These are phyloP conservation scores for Angomonas deanei DNA, from an alignment of 208 protist species.

Conservation along the genomic window DNA sequence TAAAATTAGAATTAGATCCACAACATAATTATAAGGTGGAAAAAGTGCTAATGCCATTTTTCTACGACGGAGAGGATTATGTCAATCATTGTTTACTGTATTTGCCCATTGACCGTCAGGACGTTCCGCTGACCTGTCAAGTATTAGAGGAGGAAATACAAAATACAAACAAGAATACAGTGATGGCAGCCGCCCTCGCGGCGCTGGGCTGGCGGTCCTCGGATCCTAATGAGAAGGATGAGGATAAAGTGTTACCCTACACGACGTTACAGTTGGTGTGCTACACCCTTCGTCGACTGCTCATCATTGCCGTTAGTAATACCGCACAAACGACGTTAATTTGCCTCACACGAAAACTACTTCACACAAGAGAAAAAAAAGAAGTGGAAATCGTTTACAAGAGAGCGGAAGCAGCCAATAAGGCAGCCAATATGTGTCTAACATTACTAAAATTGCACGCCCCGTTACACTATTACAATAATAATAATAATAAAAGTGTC, in stretches of 20 bases:
- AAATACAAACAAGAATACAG: neutral
- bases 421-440: neutral
- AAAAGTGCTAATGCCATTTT: neutral
- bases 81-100: neutral
- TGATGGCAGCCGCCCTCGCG: neutral
- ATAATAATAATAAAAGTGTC: neutral
- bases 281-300: conserved; percentile 37
- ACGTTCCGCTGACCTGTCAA: neutral
- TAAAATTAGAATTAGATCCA: too few relatives aligned
- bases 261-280: conserved; percentile 6
- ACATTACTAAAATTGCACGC: neutral
- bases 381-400: too few relatives aligned
- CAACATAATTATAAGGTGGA: neutral
- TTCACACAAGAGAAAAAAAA: neutral
- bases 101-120: too few relatives aligned
- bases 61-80: neutral
- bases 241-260: neutral
- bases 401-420: neutral
- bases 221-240: too few relatives aligned
- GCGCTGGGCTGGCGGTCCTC: neutral
- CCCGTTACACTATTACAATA: neutral
- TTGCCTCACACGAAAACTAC: neutral
- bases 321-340: conserved; percentile 17
- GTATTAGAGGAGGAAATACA: neutral
- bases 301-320: conserved; percentile 34